Percentiles rank a stretch among this genome's conserved stretches.
These are phyloP conservation scores for Penicillium pancosmium DNA, from an alignment of 495 filamentous ascomycete genomes.

Conservation along the genomic window DNA sequence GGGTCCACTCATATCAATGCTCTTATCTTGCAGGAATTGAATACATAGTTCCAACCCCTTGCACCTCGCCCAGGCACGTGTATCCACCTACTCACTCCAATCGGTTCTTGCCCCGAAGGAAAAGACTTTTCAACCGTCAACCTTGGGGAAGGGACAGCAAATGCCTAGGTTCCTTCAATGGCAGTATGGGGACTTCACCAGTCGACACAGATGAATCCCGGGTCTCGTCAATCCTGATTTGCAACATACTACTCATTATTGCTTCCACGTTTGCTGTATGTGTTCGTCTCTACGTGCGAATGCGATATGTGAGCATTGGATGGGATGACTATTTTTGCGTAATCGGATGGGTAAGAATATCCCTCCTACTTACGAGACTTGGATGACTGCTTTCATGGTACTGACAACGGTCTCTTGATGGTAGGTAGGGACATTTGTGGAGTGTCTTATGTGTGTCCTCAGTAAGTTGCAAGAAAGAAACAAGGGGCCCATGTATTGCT, in stretches of 20 bases:
- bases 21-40: not conserved
- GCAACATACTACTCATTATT: constrained; percentile 14
- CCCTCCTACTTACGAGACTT: not conserved
- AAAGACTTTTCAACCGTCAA: not conserved
- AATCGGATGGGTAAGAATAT: constrained; percentile 13
- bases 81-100: not conserved
- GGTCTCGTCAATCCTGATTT: constrained; percentile 14
- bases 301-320: constrained; percentile 7
- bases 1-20: not conserved
- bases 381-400: not conserved
- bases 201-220: not conserved
- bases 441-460: constrained; percentile 4
- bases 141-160: not conserved
- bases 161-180: not conserved
- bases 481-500: not conserved
- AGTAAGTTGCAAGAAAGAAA: constrained; percentile 1
- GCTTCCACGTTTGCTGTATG: constrained; percentile 5
- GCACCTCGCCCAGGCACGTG: not conserved
- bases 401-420: not conserved
- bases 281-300: constrained; percentile 10
- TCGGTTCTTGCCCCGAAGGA: not conserved
- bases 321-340: constrained; percentile 11
- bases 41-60: not conserved
- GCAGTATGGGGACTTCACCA: not conserved
- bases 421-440: constrained; percentile 4